Conservation (phyloP, 2,329 filamentous ascomycete species). For the Xylariomycetidae sp. region DNA sequence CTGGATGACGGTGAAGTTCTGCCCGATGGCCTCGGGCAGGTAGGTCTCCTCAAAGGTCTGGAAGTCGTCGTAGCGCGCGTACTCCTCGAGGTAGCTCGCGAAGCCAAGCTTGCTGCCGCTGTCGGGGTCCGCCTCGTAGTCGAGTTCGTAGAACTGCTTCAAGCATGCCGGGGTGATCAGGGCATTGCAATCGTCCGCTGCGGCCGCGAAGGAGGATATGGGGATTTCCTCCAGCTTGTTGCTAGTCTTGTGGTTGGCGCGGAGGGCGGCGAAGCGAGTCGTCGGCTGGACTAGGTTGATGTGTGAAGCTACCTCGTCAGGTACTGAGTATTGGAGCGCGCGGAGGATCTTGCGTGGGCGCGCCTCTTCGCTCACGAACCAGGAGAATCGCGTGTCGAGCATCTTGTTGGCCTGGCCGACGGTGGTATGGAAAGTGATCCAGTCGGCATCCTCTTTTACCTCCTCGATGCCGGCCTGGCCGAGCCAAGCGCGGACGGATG, state of each 20-base stretch:
- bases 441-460: constrained; percentile 14
- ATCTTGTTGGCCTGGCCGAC: constrained; percentile 16
- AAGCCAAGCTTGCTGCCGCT: constrained; percentile 16
- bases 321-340: constrained; percentile 15
- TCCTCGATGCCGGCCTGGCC: constrained; percentile 10
- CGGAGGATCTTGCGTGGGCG: constrained; percentile 13
- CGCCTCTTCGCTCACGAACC: constrained; percentile 14
- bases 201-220: background rate
- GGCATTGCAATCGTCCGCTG: constrained; percentile 10
- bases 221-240: constrained; percentile 3
- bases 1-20: constrained; percentile 13
- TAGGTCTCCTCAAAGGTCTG: constrained; percentile 10
- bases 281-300: constrained; percentile 17
- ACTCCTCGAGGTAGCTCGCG: constrained; percentile 16
- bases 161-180: constrained; percentile 13
- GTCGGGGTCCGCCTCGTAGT: constrained; percentile 13
- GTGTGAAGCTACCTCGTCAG: constrained; percentile 10
- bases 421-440: constrained; percentile 16
- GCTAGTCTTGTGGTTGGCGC: constrained; percentile 12
- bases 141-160: constrained; percentile 10
- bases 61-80: constrained; percentile 14
- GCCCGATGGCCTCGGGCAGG: constrained; percentile 10
- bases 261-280: constrained; percentile 13
- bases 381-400: constrained; percentile 16
- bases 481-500: constrained; percentile 14